Percentiles rank a stretch among this genome's conserved stretches.
Evolutionary conservation across 805 yeast species (phyloP).

Genomic region (Cyberlindnera sargentensis): DNA sequence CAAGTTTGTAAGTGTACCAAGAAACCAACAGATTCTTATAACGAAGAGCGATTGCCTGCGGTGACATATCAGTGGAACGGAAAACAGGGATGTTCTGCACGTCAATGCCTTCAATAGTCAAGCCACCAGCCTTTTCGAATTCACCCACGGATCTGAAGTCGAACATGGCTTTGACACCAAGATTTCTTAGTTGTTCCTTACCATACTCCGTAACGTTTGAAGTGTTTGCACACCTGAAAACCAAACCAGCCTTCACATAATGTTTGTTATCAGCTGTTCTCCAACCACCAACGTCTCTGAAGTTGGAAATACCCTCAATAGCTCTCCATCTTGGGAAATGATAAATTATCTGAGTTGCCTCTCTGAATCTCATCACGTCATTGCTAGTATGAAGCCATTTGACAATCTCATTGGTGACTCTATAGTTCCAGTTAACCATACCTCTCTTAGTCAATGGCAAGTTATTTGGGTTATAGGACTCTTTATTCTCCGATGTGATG

Average conservation of each 20-base stretch:
- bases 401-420: constrained; percentile 42
- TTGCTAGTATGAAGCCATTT: constrained; percentile 41
- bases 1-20: constrained; percentile 55
- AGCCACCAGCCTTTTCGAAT: constrained; percentile 36
- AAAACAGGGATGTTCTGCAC: constrained; percentile 55
- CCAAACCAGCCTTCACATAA: constrained; percentile 44
- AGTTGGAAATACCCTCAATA: constrained; percentile 64
- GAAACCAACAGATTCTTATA: constrained; percentile 49
- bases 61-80: constrained; percentile 47
- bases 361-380: constrained; percentile 48
- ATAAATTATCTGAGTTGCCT: constrained; percentile 29
- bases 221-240: constrained; percentile 62
- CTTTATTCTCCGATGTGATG: constrained; percentile 29
- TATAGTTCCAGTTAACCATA: constrained; percentile 50
- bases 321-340: constrained; percentile 49
- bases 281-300: constrained; percentile 81
- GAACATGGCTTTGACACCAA: constrained; percentile 49
- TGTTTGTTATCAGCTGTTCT: constrained; percentile 28
- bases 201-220: constrained; percentile 48
- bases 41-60: constrained; percentile 52
- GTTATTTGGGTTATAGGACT: constrained; percentile 26
- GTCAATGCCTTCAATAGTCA: constrained; percentile 37
- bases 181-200: constrained; percentile 24
- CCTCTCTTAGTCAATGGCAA: constrained; percentile 40
- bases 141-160: constrained; percentile 66